Conservation (phyloP, 2,329 filamentous ascomycete genomes). For the Aspergillus pseudonomiae region DNA sequence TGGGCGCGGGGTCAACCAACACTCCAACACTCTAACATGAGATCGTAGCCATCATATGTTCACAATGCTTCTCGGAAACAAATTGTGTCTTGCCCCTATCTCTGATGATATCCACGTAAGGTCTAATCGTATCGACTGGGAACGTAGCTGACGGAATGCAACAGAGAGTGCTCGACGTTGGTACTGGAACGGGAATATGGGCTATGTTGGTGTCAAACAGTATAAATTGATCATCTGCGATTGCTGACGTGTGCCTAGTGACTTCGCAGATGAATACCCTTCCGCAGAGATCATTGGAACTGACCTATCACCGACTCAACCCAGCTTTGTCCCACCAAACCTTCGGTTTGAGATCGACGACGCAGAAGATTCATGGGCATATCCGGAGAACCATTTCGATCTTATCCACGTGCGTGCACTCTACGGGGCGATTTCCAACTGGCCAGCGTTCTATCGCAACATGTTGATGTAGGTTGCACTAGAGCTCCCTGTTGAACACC, state of each 20-base stretch:
- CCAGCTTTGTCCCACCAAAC: slow-evolving; percentile 64
- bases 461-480: slow-evolving; percentile 18
- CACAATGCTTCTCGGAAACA: slow-evolving; percentile 27
- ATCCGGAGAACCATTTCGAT: slow-evolving; percentile 53
- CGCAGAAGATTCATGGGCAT: slow-evolving; percentile 58
- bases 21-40: background rate
- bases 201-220: slow-evolving; percentile 20
- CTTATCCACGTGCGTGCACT: slow-evolving; percentile 51
- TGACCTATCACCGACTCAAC: slow-evolving; percentile 67
- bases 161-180: slow-evolving; percentile 28
- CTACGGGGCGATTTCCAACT: slow-evolving; percentile 27
- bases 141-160: background rate
- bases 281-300: slow-evolving; percentile 61
- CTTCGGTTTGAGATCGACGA: slow-evolving; percentile 72
- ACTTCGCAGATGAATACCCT: slow-evolving; percentile 48
- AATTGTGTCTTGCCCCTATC: slow-evolving; percentile 24
- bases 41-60: slow-evolving; percentile 28
- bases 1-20: no score
- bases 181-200: slow-evolving; percentile 27
- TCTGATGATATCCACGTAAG: slow-evolving; percentile 19
- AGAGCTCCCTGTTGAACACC: background rate
- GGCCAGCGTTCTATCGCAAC: slow-evolving; percentile 26
- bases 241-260: slow-evolving; percentile 18
- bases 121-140: background rate
- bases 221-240: no score